Percentiles rank a stretch among this genome's conserved stretches.
Evolutionary conservation across 345 rosid genomes (phyloP).

Genomic region (Adansonia digitata): DNA sequence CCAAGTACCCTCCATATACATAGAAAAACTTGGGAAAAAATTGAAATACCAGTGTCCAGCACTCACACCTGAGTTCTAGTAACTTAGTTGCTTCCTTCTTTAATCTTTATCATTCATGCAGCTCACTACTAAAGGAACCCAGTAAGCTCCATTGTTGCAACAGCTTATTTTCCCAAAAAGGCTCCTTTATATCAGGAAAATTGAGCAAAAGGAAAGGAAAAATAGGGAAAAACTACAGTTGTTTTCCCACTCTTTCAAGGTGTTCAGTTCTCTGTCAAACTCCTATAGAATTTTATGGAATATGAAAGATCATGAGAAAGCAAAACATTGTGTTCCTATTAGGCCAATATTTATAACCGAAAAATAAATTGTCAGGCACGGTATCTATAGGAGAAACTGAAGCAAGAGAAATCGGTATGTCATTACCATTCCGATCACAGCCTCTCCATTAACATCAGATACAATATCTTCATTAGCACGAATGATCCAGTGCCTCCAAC

Average conservation of each 20-base stretch:
- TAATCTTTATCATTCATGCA: background rate
- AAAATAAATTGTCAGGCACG: background rate
- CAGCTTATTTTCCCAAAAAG: background rate
- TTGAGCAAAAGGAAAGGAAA: background rate
- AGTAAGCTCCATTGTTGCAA: background rate
- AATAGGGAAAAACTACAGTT: background rate
- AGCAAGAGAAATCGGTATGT: background rate
- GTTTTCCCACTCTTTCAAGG: background rate
- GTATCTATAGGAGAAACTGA: background rate
- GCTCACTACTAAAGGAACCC: background rate
- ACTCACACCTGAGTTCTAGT: no score
- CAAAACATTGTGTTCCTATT: background rate
- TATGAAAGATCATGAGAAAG: background rate
- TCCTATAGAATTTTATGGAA: background rate
- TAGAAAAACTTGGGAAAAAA: no score
- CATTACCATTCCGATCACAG: constrained; percentile 66
- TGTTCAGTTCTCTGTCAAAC: background rate
- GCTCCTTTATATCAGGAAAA: background rate
- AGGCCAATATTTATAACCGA: background rate
- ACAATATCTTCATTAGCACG: constrained; percentile 42
- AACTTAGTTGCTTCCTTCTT: no score
- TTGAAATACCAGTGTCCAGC: no score
- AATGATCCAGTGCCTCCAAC: constrained; percentile 66
- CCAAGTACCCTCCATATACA: no score
- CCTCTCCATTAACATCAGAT: constrained; percentile 44